Base-by-base conservation (phyloP, 768 basidiomycete genomes). In the Boletus rufocinnamomeus region DNA sequence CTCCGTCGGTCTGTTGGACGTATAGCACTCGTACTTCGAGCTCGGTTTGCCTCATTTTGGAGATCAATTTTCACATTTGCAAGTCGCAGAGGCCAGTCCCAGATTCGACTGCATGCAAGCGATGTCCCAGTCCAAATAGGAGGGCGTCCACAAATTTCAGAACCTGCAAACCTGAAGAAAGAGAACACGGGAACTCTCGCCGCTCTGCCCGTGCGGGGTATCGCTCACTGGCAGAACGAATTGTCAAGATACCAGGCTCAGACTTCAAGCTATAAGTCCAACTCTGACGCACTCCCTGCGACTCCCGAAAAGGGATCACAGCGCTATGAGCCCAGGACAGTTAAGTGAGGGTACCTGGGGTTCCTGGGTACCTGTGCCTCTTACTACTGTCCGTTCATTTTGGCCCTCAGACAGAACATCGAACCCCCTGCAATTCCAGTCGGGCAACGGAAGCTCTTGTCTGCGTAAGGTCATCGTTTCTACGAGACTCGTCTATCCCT, bases 261-360 rank as follows among this genome's bases (percentile, higher is more conserved):
- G 23, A 27, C 10, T 44, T 43, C 56, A 6, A 23, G 9, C 19
- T 13, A 13, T 8, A 25, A 19, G 16, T 14, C 41, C n/a, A 17
- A 48, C 3, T 28, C 25, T 9, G 25, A 27, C 14, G 32, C 23
- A 25, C 5, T 35, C 2, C 46, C 61, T 14, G 43, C 64, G 7
- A 63, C 49, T 19, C 65, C 57, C 1, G 65, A 59, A 6, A 10
- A 30, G 19, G 54, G 38, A 8, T 65, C 61, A 28, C 57, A n/a
- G 45, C 44, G 65, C 8, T 65, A 66, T 30, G 25, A 25, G 17
- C 8, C 6, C 4, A 54, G 27, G 55, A 30, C 16, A 16, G 38
- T 44, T 7, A 38, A 10, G 63, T 58, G 43, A 13, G 55, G 8
- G 11, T 28, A 17, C n/a, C 32, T 21, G 30, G 11, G n/a, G 8